These are phyloP conservation scores for Pseudogymnoascus sp. DNA, from an alignment of 2,329 filamentous ascomycete genomes.

Conservation along the genomic window DNA sequence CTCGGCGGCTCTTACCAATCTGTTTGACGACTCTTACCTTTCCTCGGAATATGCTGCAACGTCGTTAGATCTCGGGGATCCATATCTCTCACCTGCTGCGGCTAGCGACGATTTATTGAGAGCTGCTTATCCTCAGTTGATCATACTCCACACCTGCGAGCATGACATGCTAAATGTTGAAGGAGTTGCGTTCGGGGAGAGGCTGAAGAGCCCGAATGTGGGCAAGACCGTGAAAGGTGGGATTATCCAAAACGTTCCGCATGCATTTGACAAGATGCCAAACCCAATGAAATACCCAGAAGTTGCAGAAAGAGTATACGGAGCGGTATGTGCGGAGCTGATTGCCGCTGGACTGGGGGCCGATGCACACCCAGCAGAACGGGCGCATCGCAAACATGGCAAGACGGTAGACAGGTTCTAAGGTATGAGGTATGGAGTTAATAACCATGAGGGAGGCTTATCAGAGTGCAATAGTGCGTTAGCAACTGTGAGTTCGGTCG, in stretches of 20 bases:
- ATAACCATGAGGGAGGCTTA: not conserved
- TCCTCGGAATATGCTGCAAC: constrained; percentile 41
- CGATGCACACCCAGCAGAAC: not conserved
- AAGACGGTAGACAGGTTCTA: not conserved
- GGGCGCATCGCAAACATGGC: not conserved
- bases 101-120: constrained; percentile 45
- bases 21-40: constrained; percentile 57
- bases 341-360: constrained; percentile 5
- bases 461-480: not conserved
- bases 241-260: constrained; percentile 50
- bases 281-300: constrained; percentile 43
- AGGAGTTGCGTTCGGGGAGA: constrained; percentile 52
- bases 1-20: constrained; percentile 48
- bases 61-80: constrained; percentile 38
- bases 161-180: constrained; percentile 58
- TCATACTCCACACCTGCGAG: constrained; percentile 56
- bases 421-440: not conserved
- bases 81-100: constrained; percentile 50
- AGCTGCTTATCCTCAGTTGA: constrained; percentile 40
- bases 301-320: constrained; percentile 25
- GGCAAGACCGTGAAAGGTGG: constrained; percentile 51
- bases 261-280: constrained; percentile 61
- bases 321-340: constrained; percentile 27
- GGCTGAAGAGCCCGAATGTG: constrained; percentile 41
- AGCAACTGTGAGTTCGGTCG: not conserved